Conservation (phyloP, 495 filamentous ascomycete species). For the Annulohypoxylon stygium region DNA sequence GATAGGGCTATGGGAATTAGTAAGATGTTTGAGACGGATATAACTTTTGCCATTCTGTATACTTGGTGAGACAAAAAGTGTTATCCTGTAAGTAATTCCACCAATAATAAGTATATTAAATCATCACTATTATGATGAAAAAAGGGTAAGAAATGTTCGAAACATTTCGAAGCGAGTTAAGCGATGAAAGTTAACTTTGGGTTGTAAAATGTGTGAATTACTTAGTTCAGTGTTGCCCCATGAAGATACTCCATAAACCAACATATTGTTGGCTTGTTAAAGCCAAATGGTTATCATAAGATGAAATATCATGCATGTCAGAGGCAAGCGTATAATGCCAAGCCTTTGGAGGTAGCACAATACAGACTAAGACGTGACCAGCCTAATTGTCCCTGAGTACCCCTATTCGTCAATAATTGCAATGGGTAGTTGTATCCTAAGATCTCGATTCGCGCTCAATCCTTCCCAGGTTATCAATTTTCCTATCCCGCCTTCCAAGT, state of each 20-base stretch:
- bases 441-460: neutral
- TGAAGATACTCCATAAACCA: neutral
- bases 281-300: neutral
- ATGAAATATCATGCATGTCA: slow-evolving; percentile 7
- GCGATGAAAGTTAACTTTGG: neutral
- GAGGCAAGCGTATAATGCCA: slow-evolving; percentile 4
- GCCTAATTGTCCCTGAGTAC: neutral
- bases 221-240: neutral
- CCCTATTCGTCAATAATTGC: neutral
- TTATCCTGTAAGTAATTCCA: neutral
- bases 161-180: neutral
- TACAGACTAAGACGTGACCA: neutral
- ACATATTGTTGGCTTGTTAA: neutral
- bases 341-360: slow-evolving; percentile 5
- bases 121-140: neutral
- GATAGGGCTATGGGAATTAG: neutral
- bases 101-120: neutral
- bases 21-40: neutral
- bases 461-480: neutral
- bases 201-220: neutral
- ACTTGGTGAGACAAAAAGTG: neutral
- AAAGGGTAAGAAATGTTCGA: neutral
- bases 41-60: neutral
- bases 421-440: neutral
- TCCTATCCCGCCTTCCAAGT: neutral